Evolutionary conservation across 1,139 yeast genomes (phyloP).

Genomic region (Geotrichum aggregatum): DNA sequence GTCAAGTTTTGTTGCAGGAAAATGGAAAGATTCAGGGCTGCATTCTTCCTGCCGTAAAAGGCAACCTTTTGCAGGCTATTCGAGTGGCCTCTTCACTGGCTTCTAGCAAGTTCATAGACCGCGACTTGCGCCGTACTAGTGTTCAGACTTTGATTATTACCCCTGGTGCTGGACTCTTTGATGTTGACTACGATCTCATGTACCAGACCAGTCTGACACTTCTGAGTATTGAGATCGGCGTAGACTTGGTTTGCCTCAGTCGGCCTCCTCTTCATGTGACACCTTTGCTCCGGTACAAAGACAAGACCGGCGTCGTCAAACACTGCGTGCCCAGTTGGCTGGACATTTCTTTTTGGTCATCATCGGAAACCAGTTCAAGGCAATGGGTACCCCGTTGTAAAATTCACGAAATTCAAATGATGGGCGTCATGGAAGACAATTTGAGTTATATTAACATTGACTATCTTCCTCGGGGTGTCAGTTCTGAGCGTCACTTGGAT

Average conservation of each 20-base stretch:
- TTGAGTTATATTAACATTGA: conserved; percentile 60
- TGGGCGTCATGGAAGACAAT: conserved; percentile 95
- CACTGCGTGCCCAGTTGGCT: conserved; percentile 94
- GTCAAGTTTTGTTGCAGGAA: conserved; percentile 59
- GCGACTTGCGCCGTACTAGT: conserved; percentile 82
- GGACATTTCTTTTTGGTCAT: conserved; percentile 84
- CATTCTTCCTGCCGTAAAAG: conserved; percentile 80
- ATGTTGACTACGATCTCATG: conserved; percentile 78
- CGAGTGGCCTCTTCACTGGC: conserved; percentile 76
- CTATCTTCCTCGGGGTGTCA: conserved; percentile 39
- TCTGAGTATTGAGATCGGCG: conserved; percentile 72
- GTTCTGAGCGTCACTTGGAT: conserved; percentile 36
- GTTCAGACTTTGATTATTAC: conserved; percentile 80
- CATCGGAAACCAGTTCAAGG: conserved; percentile 41
- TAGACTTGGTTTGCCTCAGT: conserved; percentile 83
- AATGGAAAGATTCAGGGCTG: conserved; percentile 38
- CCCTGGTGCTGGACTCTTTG: conserved; percentile 91
- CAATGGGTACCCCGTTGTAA: conserved; percentile 93
- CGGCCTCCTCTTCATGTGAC: conserved; percentile 90
- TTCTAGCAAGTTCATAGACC: conserved; percentile 72
- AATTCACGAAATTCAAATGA: conserved; percentile 93
- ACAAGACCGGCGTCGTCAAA: conserved; percentile 36
- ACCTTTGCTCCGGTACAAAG: conserved; percentile 75
- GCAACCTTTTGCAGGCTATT: conserved; percentile 82
- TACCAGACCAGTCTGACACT: conserved; percentile 71